Evolutionary conservation across 768 basidiomycete genomes (phyloP).

Genomic region (Hydnomerulius pinastri): DNA sequence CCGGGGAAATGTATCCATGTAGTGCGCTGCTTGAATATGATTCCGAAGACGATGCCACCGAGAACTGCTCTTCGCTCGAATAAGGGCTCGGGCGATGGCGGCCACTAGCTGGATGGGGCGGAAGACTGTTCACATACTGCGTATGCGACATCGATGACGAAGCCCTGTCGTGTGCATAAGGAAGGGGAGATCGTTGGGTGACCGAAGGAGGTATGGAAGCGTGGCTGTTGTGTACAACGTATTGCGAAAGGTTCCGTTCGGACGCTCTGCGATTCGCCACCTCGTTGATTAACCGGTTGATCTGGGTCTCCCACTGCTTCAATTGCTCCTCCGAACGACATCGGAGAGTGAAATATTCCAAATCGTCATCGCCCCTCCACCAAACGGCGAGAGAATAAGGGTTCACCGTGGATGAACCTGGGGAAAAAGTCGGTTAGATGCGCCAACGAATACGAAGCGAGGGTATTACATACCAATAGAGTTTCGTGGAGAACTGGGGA

Average conservation of each 20-base stretch:
- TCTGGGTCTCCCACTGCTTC: conserved; percentile 87
- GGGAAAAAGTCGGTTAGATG: conserved; percentile 2
- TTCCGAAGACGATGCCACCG: conserved; percentile 30
- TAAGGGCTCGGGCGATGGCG: conserved; percentile 39
- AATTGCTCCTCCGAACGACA: conserved; percentile 93
- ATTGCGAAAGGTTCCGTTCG: conserved; percentile 61
- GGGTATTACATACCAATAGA: conserved; percentile 55
- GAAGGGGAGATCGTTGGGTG: conserved; percentile 36
- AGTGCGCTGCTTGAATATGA: conserved; percentile 26
- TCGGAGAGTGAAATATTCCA: conserved; percentile 92
- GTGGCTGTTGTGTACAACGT: conserved; percentile 45
- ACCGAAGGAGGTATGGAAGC: conserved; percentile 39
- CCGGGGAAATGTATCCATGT: conserved; percentile 51
- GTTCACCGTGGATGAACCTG: conserved; percentile 52
- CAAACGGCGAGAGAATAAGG: conserved; percentile 85
- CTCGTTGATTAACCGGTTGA: conserved; percentile 84
- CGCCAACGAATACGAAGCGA: conserved; percentile 5
- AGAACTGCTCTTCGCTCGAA: conserved; percentile 41
- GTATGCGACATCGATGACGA: conserved; percentile 36
- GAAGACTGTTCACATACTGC: conserved; percentile 32
- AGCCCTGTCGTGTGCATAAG: conserved; percentile 38
- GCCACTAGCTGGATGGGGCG: conserved; percentile 35
- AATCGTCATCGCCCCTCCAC: conserved; percentile 93
- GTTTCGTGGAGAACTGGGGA: conserved; percentile 56
- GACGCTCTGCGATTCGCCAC: conserved; percentile 68